phyloP scores from a whole-genome alignment of 1,284 basidiomycete genomes.

The Ustilago trichophora region DNA sequence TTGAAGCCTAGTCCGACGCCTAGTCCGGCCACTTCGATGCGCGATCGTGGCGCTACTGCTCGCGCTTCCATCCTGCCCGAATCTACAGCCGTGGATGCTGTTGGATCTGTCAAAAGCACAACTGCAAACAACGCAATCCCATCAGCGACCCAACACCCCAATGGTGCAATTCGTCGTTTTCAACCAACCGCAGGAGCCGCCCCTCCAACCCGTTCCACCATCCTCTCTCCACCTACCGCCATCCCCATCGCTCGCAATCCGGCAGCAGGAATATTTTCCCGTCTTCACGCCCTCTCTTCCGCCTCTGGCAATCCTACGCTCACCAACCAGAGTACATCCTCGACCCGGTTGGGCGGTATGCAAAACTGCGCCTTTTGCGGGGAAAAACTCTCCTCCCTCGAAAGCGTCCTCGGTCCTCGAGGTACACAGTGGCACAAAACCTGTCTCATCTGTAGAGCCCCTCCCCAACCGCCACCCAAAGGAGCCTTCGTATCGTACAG shows the following conservation, averaged over 20 bases:
- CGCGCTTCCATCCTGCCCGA: neutral
- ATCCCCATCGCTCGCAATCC: slow-evolving; percentile 38
- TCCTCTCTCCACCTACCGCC: slow-evolving; percentile 6
- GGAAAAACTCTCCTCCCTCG: slow-evolving; percentile 41
- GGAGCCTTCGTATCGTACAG: neutral
- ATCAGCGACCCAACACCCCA: neutral
- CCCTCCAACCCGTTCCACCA: slow-evolving; percentile 38
- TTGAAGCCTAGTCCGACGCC: slow-evolving; percentile 30
- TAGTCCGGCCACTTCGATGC: slow-evolving; percentile 17
- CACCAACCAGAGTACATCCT: neutral
- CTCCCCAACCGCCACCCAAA: neutral
- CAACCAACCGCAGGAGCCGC: slow-evolving; percentile 51
- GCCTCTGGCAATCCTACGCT: slow-evolving; percentile 4
- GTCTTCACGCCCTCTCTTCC: slow-evolving; percentile 10
- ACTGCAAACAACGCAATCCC: neutral
- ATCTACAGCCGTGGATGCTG: too few species aligned
- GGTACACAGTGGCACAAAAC: slow-evolving; percentile 48
- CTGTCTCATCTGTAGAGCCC: slow-evolving; percentile 47
- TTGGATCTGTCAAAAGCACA: too few species aligned
- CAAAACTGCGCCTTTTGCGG: slow-evolving; percentile 44
- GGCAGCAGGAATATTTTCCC: slow-evolving; percentile 45
- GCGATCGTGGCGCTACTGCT: neutral
- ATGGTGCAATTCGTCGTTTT: slow-evolving; percentile 14
- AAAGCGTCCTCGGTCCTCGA: slow-evolving; percentile 47
- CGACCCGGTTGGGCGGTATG: slow-evolving; percentile 45